Percentiles rank a stretch among this genome's conserved stretches.
These are phyloP conservation scores for Camelina laxa DNA, from an alignment of 345 rosid species.

Conservation along the genomic window DNA sequence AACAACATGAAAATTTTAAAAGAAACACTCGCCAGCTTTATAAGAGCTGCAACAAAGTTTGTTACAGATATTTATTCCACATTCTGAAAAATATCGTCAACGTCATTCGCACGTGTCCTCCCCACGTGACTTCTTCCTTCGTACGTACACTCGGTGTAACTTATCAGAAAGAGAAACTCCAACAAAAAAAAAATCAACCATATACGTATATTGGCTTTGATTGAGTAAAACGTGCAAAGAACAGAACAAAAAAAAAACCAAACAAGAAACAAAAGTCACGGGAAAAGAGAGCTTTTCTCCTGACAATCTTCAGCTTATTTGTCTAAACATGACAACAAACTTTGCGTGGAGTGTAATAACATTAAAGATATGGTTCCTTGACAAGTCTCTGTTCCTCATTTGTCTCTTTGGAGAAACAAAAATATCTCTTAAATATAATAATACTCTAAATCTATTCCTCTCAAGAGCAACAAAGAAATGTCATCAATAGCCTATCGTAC, in stretches of 20 bases:
- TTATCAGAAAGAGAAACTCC: neutral
- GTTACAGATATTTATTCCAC: too few species aligned
- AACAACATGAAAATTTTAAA: too few species aligned
- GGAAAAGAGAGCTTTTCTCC: conserved; percentile 23
- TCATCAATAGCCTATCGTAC: conserved; percentile 35
- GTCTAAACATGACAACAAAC: conserved; percentile 33
- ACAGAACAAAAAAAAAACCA: conserved; percentile 24
- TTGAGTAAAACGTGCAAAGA: neutral
- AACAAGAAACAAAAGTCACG: conserved; percentile 38
- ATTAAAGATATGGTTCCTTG: conserved; percentile 24
- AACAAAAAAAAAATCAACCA: too few species aligned
- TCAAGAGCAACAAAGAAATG: conserved; percentile 27
- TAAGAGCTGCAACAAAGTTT: too few species aligned
- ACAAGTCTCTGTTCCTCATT: conserved; percentile 33
- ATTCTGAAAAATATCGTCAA: too few species aligned
- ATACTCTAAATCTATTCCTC: conserved; percentile 16
- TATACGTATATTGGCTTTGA: neutral
- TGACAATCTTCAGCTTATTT: neutral
- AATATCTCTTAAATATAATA: conserved; percentile 11
- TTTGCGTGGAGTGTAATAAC: conserved; percentile 44
- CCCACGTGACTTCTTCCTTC: too few species aligned
- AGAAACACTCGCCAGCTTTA: too few species aligned
- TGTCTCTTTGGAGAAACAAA: neutral
- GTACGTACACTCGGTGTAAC: too few species aligned
- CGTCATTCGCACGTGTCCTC: too few species aligned